phyloP scores from a whole-genome alignment of 2,329 filamentous ascomycete genomes.

The Fusarium sp. region DNA sequence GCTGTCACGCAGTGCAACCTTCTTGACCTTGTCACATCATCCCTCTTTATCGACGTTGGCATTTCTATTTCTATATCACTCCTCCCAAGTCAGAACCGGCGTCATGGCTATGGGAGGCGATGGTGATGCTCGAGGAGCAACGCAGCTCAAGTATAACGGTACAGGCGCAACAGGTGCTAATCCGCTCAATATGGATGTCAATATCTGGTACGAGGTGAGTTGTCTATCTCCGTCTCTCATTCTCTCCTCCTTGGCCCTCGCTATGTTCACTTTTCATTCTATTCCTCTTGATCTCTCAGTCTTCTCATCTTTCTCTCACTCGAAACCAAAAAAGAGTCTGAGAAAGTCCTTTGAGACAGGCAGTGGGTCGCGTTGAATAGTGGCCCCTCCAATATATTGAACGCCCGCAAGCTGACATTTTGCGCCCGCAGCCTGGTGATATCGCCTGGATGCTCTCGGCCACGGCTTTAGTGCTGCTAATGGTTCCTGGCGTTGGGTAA shows the following conservation, averaged over 20 bases:
- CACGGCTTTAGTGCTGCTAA: constrained; percentile 85
- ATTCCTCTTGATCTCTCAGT: not conserved
- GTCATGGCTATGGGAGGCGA: constrained; percentile 39
- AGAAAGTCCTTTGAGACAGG: not conserved
- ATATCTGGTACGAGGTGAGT: constrained; percentile 79
- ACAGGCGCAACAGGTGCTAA: constrained; percentile 73
- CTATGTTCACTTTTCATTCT: not conserved
- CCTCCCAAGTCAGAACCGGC: constrained; percentile 22
- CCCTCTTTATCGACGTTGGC: constrained; percentile 4
- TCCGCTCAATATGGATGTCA: constrained; percentile 73
- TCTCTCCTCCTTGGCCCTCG: not conserved
- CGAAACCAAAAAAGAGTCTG: not conserved
- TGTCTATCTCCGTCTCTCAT: not conserved
- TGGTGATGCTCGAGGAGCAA: constrained; percentile 56
- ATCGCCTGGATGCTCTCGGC: constrained; percentile 85
- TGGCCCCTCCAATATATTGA: constrained; percentile 14
- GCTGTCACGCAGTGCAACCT: constrained; percentile 9
- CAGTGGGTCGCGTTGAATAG: constrained; percentile 25
- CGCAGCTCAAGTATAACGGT: constrained; percentile 68
- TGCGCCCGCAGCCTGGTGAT: constrained; percentile 70
- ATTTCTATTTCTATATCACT: constrained; percentile 32
- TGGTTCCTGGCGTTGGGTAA: constrained; percentile 89
- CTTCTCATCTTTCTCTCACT: constrained; percentile 1
- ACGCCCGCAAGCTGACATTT: constrained; percentile 42
- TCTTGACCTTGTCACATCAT: not conserved